These are phyloP conservation scores for Neonectria ditissima DNA, from an alignment of 2,329 filamentous ascomycete genomes.

Conservation along the genomic window DNA sequence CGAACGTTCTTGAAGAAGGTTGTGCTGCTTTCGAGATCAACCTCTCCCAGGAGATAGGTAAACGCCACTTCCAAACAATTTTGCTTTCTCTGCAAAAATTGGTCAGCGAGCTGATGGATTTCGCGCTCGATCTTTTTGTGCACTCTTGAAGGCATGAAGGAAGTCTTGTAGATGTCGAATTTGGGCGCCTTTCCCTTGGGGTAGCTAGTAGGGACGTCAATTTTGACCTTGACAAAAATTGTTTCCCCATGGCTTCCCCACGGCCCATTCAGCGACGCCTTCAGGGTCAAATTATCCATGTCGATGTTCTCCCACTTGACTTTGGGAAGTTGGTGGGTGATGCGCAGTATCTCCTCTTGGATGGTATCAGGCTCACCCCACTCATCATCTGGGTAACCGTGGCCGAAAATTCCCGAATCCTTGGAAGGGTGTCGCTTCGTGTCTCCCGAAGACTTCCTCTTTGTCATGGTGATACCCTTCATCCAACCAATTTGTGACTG, in stretches of 20 bases:
- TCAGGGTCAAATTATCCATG: constrained; percentile 69
- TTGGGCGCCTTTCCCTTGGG: constrained; percentile 68
- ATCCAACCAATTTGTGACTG: constrained; percentile 75
- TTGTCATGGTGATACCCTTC: constrained; percentile 75
- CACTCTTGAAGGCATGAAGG: constrained; percentile 69
- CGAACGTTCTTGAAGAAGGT: constrained; percentile 73
- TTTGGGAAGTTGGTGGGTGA: constrained; percentile 71
- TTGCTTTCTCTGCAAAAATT: constrained; percentile 67
- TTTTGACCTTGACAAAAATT: constrained; percentile 72
- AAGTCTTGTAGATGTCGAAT: constrained; percentile 72
- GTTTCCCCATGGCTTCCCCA: constrained; percentile 69
- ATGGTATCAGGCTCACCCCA: constrained; percentile 73
- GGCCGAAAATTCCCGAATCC: constrained; percentile 64
- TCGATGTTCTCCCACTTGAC: constrained; percentile 74
- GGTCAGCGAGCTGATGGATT: constrained; percentile 66
- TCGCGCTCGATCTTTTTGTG: constrained; percentile 65
- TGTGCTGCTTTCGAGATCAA: constrained; percentile 70
- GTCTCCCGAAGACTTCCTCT: constrained; percentile 60
- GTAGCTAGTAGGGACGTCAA: constrained; percentile 70
- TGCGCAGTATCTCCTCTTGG: constrained; percentile 73
- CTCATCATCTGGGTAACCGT: constrained; percentile 64
- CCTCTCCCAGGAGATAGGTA: constrained; percentile 72
- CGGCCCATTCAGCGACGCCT: constrained; percentile 72
- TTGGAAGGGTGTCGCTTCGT: constrained; percentile 61
- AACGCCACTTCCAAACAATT: constrained; percentile 73